phyloP scores from a whole-genome alignment of 345 rosid species.

The Erucastrum elatum region DNA sequence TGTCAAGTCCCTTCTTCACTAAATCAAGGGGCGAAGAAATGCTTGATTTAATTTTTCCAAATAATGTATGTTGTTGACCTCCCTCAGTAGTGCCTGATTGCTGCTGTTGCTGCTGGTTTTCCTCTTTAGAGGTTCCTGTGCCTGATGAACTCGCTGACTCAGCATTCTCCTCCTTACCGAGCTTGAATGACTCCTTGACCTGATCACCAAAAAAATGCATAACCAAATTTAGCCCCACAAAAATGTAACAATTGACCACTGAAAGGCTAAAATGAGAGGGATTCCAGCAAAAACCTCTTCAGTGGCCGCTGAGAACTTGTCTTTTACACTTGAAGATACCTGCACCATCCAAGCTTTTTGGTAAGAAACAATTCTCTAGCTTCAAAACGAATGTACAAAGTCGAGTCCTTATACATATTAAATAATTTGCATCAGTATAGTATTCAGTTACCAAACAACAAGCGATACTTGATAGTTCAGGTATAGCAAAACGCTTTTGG shows the following conservation, averaged over 20 bases:
- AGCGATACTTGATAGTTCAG: background rate
- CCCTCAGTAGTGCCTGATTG: constrained; percentile 48
- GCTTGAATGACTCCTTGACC: constrained; percentile 75
- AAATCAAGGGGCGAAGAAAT: constrained; percentile 73
- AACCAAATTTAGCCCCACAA: constrained; percentile 2
- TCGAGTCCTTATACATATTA: background rate
- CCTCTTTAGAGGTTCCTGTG: constrained; percentile 52
- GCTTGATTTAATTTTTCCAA: constrained; percentile 64
- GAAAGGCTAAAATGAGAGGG: constrained; percentile 13
- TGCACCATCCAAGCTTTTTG: constrained; percentile 35
- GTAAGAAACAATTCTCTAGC: constrained; percentile 1
- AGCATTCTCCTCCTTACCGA: constrained; percentile 52
- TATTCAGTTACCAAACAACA: background rate
- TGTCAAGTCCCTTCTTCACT: constrained; percentile 84
- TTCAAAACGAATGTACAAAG: constrained; percentile 9
- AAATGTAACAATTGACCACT: background rate
- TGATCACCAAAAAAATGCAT: constrained; percentile 30
- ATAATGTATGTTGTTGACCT: constrained; percentile 54
- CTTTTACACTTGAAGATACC: constrained; percentile 82
- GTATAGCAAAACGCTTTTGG: background rate
- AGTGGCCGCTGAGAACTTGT: constrained; percentile 68
- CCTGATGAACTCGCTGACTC: constrained; percentile 46
- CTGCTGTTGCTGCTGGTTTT: constrained; percentile 42
- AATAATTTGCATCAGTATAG: background rate
- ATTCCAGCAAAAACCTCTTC: constrained; percentile 67